Evolutionary conservation across 2,329 filamentous ascomycete genomes (phyloP), one percentile per base, ranked within the genome.

Genomic region (Aspergillus jensenii): DNA sequence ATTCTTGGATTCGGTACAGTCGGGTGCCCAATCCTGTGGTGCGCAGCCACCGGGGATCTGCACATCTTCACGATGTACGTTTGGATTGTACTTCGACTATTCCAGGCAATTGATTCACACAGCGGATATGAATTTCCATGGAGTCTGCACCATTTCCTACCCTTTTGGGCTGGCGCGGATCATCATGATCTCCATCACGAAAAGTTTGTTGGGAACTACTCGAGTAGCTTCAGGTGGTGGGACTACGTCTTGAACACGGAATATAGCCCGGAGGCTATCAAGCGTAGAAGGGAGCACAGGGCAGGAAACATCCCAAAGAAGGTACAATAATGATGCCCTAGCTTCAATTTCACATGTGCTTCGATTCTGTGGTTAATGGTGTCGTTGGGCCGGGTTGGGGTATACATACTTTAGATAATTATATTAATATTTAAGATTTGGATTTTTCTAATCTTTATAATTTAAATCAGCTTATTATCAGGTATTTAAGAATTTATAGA

Each of bases 151-250:
- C 91, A 97, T 78, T 90, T 98, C 82, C 81, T 99, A 52, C 95
- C 95, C 37, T 93, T 99, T 85, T 99, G 95, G 95, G 93, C 93
- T 55, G 95, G 95, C 62, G 95, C 95, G 55, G 88, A 96, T 68
- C 93, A 98, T 80, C 95, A 99, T 80, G 95, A 99, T 72, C 82
- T 92, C 45, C 95, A 99, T 80, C 95, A 99, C 80, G 95, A 99
- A 82, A 91, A 92, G 74, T 99, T 99, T 80, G 92, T 99, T 63
- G 95, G 95, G 68, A 99, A 99, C 82, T 99, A 98, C 76, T 83
- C 93, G 52, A 96, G 92, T 73, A 96, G 91, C 82, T 99, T 99
- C 87, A 86, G 93, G 76, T 99, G 95, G 95, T 99, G 95, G 95
- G 95, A 99, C 80, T 96, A 90, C 76, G 76, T 88, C 67, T 84